These are phyloP conservation scores for Euphorbia celastroides DNA, from an alignment of 441 rosid species.

Conservation along the genomic window DNA sequence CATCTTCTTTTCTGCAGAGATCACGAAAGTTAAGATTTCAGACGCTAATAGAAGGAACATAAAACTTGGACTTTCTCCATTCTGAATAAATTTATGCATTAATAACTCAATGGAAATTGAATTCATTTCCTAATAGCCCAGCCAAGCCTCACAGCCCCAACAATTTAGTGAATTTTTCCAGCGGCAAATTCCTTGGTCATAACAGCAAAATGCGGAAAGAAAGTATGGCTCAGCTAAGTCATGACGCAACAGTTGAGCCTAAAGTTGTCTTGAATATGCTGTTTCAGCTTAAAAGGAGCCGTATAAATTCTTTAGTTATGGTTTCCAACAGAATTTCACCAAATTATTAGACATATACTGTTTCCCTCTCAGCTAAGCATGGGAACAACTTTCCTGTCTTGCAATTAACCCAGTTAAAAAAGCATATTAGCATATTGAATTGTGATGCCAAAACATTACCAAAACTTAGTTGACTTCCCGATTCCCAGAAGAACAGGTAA, in stretches of 20 bases:
- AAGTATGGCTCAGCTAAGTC: not conserved
- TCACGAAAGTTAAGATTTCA: slow-evolving; percentile 6
- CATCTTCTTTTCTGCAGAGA: slow-evolving; percentile 71
- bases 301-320: too few species aligned
- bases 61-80: not conserved
- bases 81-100: not conserved
- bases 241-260: not conserved
- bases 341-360: too few species aligned
- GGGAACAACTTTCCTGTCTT: not conserved
- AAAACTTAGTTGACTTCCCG: not conserved
- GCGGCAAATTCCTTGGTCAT: not conserved
- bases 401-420: not conserved
- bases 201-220: not conserved
- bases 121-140: not conserved
- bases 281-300: too few species aligned
- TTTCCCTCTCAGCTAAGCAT: not conserved
- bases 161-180: not conserved
- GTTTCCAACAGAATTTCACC: not conserved
- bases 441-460: not conserved
- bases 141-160: not conserved
- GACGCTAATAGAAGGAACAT: not conserved
- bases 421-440: not conserved
- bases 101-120: not conserved
- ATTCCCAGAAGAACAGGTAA: not conserved
- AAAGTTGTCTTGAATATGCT: too few species aligned